Percentiles rank a stretch among this genome's conserved stretches.
phyloP scores from a whole-genome alignment of 2,329 filamentous ascomycete species.

The Zymoseptoria tritici region DNA sequence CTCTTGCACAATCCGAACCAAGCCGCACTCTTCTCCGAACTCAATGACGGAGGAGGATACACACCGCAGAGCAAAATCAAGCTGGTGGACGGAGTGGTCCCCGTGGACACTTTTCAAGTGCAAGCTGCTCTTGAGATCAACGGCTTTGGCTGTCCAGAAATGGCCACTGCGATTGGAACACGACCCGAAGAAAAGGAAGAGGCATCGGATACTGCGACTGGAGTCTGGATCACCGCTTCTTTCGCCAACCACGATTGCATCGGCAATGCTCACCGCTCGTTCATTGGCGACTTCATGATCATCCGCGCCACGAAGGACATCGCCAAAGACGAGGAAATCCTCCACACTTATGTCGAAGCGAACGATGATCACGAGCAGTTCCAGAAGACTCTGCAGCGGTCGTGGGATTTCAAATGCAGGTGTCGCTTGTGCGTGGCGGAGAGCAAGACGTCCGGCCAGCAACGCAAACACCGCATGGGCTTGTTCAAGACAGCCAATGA shows the following conservation, averaged over 20 bases:
- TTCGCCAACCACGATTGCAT: constrained; percentile 49
- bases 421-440: constrained; percentile 35
- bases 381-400: constrained; percentile 24
- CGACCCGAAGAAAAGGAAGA: no score
- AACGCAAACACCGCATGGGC: constrained; percentile 1
- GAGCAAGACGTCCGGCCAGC: neutral
- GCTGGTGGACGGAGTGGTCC: constrained; percentile 12
- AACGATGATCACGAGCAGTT: constrained; percentile 21
- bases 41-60: constrained; percentile 15
- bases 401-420: constrained; percentile 39
- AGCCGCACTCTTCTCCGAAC: constrained; percentile 9
- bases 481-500: neutral
- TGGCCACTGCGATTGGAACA: no score
- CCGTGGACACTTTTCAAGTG: constrained; percentile 14
- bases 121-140: constrained; percentile 14
- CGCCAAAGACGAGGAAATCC: constrained; percentile 39
- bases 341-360: constrained; percentile 13
- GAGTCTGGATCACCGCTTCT: constrained; percentile 45
- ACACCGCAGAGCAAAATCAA: neutral
- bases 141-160: constrained; percentile 13
- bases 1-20: constrained; percentile 10
- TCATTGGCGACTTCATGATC: constrained; percentile 50
- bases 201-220: no score
- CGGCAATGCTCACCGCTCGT: constrained; percentile 40
- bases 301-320: constrained; percentile 43